Base-by-base conservation (phyloP, 2,329 filamentous ascomycete genomes). In the Boeremia lycopersici region DNA sequence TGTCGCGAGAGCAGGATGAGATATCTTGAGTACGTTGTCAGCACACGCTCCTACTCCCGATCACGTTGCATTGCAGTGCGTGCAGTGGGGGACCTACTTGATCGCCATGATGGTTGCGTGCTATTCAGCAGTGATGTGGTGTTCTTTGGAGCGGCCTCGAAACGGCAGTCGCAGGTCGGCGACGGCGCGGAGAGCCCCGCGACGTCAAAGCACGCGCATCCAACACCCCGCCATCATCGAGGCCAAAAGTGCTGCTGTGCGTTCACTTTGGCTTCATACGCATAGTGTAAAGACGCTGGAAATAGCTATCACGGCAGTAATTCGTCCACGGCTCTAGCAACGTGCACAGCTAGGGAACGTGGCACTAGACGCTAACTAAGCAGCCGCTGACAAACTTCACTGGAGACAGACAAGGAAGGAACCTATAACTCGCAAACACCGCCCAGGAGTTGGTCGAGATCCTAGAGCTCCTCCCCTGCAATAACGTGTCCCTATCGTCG, bases 1-100 rank as follows among this genome's bases (percentile, higher is more conserved):
- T 99, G 95, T 72, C 95, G 88, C 62, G 93, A 98, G 67, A 99
- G 88, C 76, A 99, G 86, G 77, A 99, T 98, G 68, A 99, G 83
- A 77, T 99, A 99, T 82, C 95, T 98, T 13, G 0, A 8, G 9
- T 11, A 23, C 19, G 19, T 3, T 15, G 25, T 68, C 34, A 68
- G 62, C 36, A 36, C 28, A 26, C 65, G 23, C 11, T 23, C 6
- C 3, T 40, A 17, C 6, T 6, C 11, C 4, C 4, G 11, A 17
- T 4, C 13, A 26, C 62, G 19, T 23, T 15, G 17, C 33, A 45
- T 13, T 30, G 13, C 12, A n/a, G 13, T 28, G n/a, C 7, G 40
- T 36, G 5, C 28, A 34, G 26, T 56, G 40, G 48, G 28, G n/a
- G 33, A 62, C 77, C 71, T 72, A 84, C 82, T 81, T 82, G 75